Base-by-base conservation (phyloP, 2,329 filamentous ascomycete genomes). In the Ophiostoma montium region DNA sequence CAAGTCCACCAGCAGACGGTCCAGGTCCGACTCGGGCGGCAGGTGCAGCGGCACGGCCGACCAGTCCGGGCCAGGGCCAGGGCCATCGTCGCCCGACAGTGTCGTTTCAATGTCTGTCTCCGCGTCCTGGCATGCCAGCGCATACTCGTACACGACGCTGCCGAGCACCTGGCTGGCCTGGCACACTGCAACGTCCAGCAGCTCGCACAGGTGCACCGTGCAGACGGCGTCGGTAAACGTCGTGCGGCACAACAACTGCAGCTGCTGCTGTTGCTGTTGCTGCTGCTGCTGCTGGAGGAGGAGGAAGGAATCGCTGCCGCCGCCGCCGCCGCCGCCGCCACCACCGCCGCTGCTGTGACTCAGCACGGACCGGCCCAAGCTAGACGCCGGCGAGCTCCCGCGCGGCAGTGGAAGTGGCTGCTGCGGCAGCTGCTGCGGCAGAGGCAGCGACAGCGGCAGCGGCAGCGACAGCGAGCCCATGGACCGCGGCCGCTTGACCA, bases 151-250 rank as follows among this genome's bases (percentile, higher is more conserved):
- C 1, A 47, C 32, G 23, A 53, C 38, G 21, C 39, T 35, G 23
- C 32, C 30, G 7, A 47, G 39, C 41, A 51, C 50, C n/a, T 56
- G 51, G 35, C 51, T 45, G 11, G 50, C 46, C 13, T 53, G 46
- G 27, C 42, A 32, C 3, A n/a, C n/a, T n/a, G n/a, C n/a, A n/a
- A 44, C 38, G n/a, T 47, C 52, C 18, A 50, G 27, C 6, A 51
- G 30, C 23, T 47, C 47, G 2, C 44, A 19, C 10, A 53, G 33
- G 13, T 39, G 39, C 18, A 49, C 43, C 4, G 47, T 47, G 46
- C 48, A 53, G 21, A 43, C 23, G 30, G 5, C 30, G 10, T 44
- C 42, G n/a, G 27, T 15, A 2, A 33, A 33, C 16, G 30, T 13
- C n/a, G 39, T 38, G 16, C 41, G 11, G 21, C 21, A 42, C n/a